These are phyloP conservation scores for Nicotiana noctiflora DNA, from an alignment of 257 asterid species.

Conservation along the genomic window DNA sequence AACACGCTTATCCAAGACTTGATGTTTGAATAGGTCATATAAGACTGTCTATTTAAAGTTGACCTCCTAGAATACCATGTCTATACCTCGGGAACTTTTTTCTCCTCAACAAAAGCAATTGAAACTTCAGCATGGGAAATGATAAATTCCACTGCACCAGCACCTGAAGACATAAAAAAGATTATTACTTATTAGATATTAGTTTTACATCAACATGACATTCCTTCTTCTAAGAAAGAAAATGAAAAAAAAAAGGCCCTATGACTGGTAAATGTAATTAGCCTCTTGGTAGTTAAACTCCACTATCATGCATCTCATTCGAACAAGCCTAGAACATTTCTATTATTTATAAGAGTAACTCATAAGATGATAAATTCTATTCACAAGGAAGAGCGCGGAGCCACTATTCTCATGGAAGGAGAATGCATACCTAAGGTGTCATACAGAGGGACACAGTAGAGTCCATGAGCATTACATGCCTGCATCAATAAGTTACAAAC, in stretches of 20 bases:
- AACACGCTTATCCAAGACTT: background rate
- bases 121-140: constrained; percentile 90
- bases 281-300: constrained; percentile 2
- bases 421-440: constrained; percentile 79
- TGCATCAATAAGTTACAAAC: constrained; percentile 28
- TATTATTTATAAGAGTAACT: background rate
- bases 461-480: constrained; percentile 99
- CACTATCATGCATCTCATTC: background rate
- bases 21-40: background rate
- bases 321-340: background rate
- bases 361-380: background rate
- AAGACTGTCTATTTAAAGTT: background rate
- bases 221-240: background rate
- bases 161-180: constrained; percentile 47
- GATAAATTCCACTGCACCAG: constrained; percentile 91
- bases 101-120: constrained; percentile 86
- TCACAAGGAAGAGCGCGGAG: background rate
- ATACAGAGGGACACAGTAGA: constrained; percentile 80
- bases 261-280: background rate
- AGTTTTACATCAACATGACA: background rate
- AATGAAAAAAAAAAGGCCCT: background rate
- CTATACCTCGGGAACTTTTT: constrained; percentile 72
- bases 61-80: background rate
- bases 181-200: constrained; percentile 1
- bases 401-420: background rate